Percentiles rank a stretch among this genome's conserved stretches.
phyloP scores from a whole-genome alignment of 768 basidiomycete genomes.

The Boletus patriciae region DNA sequence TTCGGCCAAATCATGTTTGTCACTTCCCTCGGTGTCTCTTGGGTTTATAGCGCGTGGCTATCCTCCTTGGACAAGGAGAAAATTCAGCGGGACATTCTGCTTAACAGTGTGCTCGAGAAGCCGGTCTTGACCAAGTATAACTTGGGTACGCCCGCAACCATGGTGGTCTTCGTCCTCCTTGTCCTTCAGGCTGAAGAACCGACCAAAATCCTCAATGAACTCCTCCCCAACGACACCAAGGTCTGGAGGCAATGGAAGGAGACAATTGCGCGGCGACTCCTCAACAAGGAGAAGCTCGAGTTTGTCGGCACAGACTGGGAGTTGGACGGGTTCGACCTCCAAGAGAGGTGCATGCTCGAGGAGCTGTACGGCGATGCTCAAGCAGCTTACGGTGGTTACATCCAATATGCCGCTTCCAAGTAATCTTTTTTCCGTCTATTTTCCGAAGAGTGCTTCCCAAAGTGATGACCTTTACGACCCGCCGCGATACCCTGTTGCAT shows the following conservation, averaged over 20 bases:
- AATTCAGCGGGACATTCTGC: conserved; percentile 26
- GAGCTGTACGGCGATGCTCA: conserved; percentile 26
- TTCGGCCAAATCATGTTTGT: conserved; percentile 41
- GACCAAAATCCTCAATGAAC: conserved; percentile 17
- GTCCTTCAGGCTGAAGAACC: conserved; percentile 23
- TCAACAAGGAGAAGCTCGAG: conserved; percentile 21
- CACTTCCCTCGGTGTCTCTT: conserved; percentile 34
- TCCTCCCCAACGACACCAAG: conserved; percentile 32
- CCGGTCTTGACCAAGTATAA: conserved; percentile 27
- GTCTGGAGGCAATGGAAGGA: conserved; percentile 25
- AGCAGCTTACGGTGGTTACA: conserved; percentile 29
- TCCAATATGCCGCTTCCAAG: conserved; percentile 2
- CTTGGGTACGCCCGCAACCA: conserved; percentile 28
- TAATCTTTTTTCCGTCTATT: neutral
- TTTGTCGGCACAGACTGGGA: conserved; percentile 28
- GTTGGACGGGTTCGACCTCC: conserved; percentile 6
- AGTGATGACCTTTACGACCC: neutral
- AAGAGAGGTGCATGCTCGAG: conserved; percentile 23
- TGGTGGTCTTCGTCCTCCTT: conserved; percentile 27
- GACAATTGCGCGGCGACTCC: conserved; percentile 16
- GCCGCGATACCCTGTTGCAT: neutral
- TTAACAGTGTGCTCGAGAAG: conserved; percentile 22
- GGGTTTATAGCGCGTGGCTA: conserved; percentile 37
- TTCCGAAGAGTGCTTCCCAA: neutral
- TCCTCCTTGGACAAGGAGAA: conserved; percentile 39